Evolutionary conservation across 2,329 filamentous ascomycete species (phyloP), one percentile per base, ranked within the genome.

Genomic region (Xylariaceae sp.): DNA sequence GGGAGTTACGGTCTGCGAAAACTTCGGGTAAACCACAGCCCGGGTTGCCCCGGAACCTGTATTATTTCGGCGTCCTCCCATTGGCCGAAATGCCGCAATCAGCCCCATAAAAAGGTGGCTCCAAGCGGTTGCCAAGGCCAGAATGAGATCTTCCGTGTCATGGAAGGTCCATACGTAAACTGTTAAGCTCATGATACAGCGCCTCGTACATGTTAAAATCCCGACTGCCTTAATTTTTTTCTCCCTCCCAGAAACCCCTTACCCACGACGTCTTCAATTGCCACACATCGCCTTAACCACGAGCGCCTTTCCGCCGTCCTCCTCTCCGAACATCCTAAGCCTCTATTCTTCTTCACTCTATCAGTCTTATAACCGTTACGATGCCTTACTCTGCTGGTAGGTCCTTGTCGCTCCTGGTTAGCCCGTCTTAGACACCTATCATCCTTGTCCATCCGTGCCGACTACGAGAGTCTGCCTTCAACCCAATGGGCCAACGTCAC

Each of bases 371-470:
- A 50, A 69, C 71, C 69, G 67, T 60, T 69, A 77, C 72, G 68
- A 76, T 76, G 70, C 64, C 62, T 68, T 72, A 70, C 68, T 66
- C 70, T 66, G 66, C 71, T 58, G 75, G 75, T 78, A 75, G 63
- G 75, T 71, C 55, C 37, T 44, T 56, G 21, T 60, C 51, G n/a
- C 42, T 29, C n/a, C 44, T 41, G 29, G 36, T 44, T 30, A 59
- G 57, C 61, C 50, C 58, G 54, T n/a, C n/a, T n/a, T n/a, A n/a
- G n/a, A n/a, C n/a, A n/a, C 41, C 39, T 43, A 29, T 55, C 39
- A 22, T 41, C 22, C 41, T 43, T 29, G 41, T 29, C 41, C 16
- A 30, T 40, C 44, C 49, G 43, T 45, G 18, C 44, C 55, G 36
- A 52, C 46, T 46, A 56, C 61, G 55, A 55, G 54, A 55, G 54